Evolutionary conservation across 495 filamentous ascomycete genomes (phyloP), one percentile per base, ranked within the genome.

Genomic region (Pyrenula aspistea): DNA sequence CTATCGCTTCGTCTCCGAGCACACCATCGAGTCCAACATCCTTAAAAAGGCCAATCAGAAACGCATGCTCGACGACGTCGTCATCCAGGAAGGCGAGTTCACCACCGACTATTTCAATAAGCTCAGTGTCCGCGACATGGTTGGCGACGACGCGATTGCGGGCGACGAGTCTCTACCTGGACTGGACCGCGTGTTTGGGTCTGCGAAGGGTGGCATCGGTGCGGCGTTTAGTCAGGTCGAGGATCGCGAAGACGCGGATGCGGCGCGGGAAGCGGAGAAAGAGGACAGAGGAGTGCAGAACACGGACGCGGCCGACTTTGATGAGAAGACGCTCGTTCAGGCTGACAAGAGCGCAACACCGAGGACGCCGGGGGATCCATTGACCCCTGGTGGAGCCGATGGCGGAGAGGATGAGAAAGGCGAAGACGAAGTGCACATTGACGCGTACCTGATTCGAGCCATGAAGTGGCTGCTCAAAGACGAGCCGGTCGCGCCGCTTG

Each of bases 11-110:
- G 92, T 99, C 24, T 91, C 86, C 21, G 94, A 99, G 71, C 89
- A 95, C 68, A 99, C 94, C 1, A 97, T 99, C 56, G 94, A 99
- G 69, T 93, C 91, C 61, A 99, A 99, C 67, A 99, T 99, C 56
- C 78, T 99, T 22, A 88, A 91, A 55, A 97, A 97, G 64, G 87
- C 89, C 12, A 89, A 92, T 57, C 94, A 99, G 67, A 99, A 99
- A 72, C 86, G 91, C 57, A 91, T 97, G 86, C 74, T 99, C 0
- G 94, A 99, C 63, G 92, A 97, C 63, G 88, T 97, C 23, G 90
- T 99, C 56, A 99, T 99, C 62, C 94, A 99, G 67, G 91, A 96
- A 68, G 94, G 94, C 53, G 91, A 92, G 62, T 99, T 99, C 70
- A 99, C 91, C 1, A 99, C 94, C 0, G 94, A 97, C 67, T 92